Percentiles rank a stretch among this genome's conserved stretches.
Conservation (phyloP, 352 stramenopile genomes). For the Phytophthora podocarpi region DNA sequence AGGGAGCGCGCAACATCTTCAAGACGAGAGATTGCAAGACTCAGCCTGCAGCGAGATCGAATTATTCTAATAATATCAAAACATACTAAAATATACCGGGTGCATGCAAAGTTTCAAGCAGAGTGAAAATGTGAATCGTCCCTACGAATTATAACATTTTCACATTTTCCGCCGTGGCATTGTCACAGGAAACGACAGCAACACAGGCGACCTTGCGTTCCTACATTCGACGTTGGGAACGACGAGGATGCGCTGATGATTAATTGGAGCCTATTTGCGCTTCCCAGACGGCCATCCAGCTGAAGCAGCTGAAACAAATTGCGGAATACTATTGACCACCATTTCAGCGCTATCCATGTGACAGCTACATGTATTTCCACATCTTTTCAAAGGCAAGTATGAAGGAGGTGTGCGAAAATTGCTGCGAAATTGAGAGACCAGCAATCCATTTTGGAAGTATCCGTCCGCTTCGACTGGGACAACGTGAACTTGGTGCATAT, state of each 20-base stretch:
- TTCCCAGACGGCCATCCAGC: neutral
- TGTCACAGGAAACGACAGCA: neutral
- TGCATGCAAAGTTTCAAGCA: neutral
- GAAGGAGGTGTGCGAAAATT: neutral
- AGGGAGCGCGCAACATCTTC: neutral
- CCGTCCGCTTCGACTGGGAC: neutral
- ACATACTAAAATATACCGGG: too few relatives aligned
- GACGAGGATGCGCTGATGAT: neutral
- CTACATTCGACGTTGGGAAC: neutral
- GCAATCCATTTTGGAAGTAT: neutral
- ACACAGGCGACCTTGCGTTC: neutral
- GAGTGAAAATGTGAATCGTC: neutral
- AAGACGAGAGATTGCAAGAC: too few relatives aligned
- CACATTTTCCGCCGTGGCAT: neutral
- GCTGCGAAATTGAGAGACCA: neutral
- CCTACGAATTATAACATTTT: neutral
- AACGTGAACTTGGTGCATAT: neutral
- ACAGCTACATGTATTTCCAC: neutral
- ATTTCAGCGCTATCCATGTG: neutral
- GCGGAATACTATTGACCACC: neutral
- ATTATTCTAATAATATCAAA: neutral
- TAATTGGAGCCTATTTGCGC: neutral
- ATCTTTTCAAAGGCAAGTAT: neutral
- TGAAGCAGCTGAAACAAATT: neutral
- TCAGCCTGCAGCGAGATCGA: neutral